A percentile compares a stretch with the other conserved stretches of the same genome.
Evolutionary conservation across 192 early-diverging fungal genomes (phyloP).

Genomic region (Lunasporangiospora selenospora): DNA sequence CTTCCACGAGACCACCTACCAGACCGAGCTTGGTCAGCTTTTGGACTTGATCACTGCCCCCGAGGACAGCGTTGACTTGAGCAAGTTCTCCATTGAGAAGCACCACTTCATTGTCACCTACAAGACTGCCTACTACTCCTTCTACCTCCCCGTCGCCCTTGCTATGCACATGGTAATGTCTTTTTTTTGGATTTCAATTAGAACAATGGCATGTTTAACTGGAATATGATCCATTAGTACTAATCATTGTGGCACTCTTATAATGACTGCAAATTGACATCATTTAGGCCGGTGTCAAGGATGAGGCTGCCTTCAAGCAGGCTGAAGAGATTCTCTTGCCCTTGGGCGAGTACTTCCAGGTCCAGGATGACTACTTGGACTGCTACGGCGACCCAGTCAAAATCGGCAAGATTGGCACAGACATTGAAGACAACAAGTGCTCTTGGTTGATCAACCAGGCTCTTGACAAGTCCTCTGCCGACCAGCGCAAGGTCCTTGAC

Average conservation of each 20-base stretch:
- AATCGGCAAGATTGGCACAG: slow-evolving; percentile 99
- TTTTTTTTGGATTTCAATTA: background rate
- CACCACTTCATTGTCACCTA: slow-evolving; percentile 95
- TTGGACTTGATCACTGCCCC: slow-evolving; percentile 99
- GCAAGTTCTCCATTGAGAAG: slow-evolving; percentile 92
- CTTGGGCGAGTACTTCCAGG: slow-evolving; percentile 98
- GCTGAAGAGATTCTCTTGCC: slow-evolving; percentile 90
- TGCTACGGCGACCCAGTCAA: slow-evolving; percentile 90
- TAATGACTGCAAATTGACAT: background rate
- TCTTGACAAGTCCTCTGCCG: slow-evolving; percentile 73
- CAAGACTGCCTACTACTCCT: slow-evolving; percentile 99
- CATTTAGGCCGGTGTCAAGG: slow-evolving; percentile 73
- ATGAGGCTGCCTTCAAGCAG: slow-evolving; percentile 80
- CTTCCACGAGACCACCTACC: slow-evolving; percentile 95
- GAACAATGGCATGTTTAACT: background rate
- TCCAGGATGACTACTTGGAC: slow-evolving; percentile 99
- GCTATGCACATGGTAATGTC: slow-evolving; percentile 83
- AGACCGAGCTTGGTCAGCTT: slow-evolving; percentile 97
- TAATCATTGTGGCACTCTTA: too few relatives aligned
- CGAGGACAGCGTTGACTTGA: slow-evolving; percentile 92
- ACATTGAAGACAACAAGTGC: slow-evolving; percentile 99
- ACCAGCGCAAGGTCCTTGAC: slow-evolving; percentile 85
- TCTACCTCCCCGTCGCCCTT: slow-evolving; percentile 97
- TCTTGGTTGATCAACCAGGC: slow-evolving; percentile 98
- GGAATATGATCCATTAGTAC: too few relatives aligned